A percentile compares a stretch with the other conserved stretches of the same genome.
These are phyloP conservation scores for Puccinia triticina DNA, from an alignment of 1,284 basidiomycete species.

Conservation along the genomic window DNA sequence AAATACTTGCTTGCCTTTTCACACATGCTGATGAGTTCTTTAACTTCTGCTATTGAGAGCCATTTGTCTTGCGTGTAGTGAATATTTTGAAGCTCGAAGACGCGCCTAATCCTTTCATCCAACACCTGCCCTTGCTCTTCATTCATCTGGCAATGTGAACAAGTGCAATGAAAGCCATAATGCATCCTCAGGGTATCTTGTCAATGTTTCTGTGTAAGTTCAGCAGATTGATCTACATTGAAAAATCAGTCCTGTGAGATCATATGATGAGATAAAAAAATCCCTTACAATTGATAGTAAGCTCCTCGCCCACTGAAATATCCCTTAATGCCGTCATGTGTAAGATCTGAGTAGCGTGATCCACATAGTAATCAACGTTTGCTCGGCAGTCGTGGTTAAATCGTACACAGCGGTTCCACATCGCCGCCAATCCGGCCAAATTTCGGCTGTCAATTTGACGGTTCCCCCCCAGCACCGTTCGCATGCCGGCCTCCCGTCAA, in stretches of 20 bases:
- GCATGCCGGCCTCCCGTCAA: no score
- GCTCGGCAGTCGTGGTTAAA: slow-evolving; percentile 45
- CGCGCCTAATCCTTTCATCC: slow-evolving; percentile 1
- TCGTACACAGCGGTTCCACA: no score
- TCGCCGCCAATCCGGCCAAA: no score
- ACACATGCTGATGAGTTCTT: background rate
- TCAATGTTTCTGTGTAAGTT: background rate
- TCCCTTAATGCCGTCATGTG: slow-evolving; percentile 35
- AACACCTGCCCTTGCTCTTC: background rate
- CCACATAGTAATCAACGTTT: slow-evolving; percentile 25
- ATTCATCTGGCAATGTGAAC: slow-evolving; percentile 35
- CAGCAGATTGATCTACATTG: background rate
- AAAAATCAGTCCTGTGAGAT: background rate
- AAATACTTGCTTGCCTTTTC: background rate
- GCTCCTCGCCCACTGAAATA: slow-evolving; percentile 36
- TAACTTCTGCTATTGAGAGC: background rate
- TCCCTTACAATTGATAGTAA: slow-evolving; percentile 31
- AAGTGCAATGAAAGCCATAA: slow-evolving; percentile 31
- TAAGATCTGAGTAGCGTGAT: slow-evolving; percentile 11
- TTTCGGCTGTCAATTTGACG: no score
- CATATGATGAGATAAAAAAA: no score
- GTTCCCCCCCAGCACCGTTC: no score
- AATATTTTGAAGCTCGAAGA: slow-evolving; percentile 19
- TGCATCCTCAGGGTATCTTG: background rate
- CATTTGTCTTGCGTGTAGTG: slow-evolving; percentile 4